phyloP scores from a whole-genome alignment of 1,284 basidiomycete species.

The Tetrapyrgos nigripes region DNA sequence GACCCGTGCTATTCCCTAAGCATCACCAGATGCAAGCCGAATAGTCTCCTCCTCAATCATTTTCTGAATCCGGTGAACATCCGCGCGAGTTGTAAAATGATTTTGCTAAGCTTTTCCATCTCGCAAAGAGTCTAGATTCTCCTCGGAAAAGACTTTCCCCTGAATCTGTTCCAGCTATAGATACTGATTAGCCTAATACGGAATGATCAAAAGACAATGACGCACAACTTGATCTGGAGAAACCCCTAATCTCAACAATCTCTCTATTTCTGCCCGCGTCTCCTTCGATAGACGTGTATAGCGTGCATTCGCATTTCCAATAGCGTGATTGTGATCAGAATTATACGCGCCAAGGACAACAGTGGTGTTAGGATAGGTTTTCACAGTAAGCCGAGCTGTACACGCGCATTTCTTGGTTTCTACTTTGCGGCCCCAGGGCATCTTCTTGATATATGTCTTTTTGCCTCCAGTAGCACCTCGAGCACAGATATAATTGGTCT shows the following conservation, averaged over 20 bases:
- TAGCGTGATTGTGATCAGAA: slow-evolving; percentile 6
- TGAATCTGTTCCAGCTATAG: not conserved
- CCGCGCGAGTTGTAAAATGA: slow-evolving; percentile 6
- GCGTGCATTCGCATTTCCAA: slow-evolving; percentile 13
- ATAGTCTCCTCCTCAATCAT: slow-evolving; percentile 21
- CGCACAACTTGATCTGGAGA: not conserved
- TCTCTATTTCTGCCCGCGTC: slow-evolving; percentile 7
- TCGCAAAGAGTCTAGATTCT: not conserved
- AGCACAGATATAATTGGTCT: no score
- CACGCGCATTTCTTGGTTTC: no score
- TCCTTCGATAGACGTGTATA: slow-evolving; percentile 14
- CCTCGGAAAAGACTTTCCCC: not conserved
- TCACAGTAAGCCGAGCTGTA: slow-evolving; percentile 19
- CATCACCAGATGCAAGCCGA: slow-evolving; percentile 17
- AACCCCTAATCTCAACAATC: not conserved
- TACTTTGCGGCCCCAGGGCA: no score
- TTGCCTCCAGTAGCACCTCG: no score
- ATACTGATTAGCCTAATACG: not conserved
- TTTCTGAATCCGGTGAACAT: slow-evolving; percentile 17
- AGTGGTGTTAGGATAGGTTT: slow-evolving; percentile 18
- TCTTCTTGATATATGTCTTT: no score
- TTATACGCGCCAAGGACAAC: slow-evolving; percentile 15
- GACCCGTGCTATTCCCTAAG: no score
- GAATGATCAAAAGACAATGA: not conserved
- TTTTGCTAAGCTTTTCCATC: not conserved